Evolutionary conservation across 768 basidiomycete species (phyloP).

Genomic region (Phylloporus arenicola): DNA sequence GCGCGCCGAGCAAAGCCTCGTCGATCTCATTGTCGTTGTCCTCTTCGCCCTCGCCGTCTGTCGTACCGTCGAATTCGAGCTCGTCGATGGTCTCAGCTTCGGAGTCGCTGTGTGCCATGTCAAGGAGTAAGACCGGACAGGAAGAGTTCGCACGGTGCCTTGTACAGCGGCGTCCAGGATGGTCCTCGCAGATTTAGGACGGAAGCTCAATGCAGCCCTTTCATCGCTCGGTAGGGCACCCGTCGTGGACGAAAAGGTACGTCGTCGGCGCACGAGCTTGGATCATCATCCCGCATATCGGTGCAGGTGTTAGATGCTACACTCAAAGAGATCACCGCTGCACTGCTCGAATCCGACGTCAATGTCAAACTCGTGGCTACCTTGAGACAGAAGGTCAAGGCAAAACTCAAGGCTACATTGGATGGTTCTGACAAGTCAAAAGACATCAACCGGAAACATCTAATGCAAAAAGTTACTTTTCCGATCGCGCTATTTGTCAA

Average conservation of each 20-base stretch:
- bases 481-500: neutral
- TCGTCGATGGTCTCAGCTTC: slow-evolving; percentile 62
- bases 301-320: slow-evolving; percentile 84
- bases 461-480: slow-evolving; percentile 78
- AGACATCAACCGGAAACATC: slow-evolving; percentile 76
- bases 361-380: slow-evolving; percentile 94
- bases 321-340: slow-evolving; percentile 92
- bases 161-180: slow-evolving; percentile 40
- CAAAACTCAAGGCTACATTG: slow-evolving; percentile 77
- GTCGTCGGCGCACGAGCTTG: slow-evolving; percentile 8
- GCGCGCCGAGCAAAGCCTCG: slow-evolving; percentile 57
- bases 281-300: slow-evolving; percentile 5
- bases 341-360: slow-evolving; percentile 93
- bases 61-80: slow-evolving; percentile 46
- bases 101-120: slow-evolving; percentile 54
- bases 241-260: slow-evolving; percentile 87
- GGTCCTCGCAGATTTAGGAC: slow-evolving; percentile 95
- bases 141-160: slow-evolving; percentile 28
- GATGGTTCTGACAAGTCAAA: slow-evolving; percentile 71
- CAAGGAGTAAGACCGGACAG: neutral
- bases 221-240: slow-evolving; percentile 82
- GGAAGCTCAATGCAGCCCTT: slow-evolving; percentile 89
- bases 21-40: slow-evolving; percentile 48
- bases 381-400: slow-evolving; percentile 83
- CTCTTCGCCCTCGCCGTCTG: slow-evolving; percentile 42